Percentiles rank a stretch among this genome's conserved stretches.
These are phyloP conservation scores for Cordyceps tenuipes DNA, from an alignment of 2,329 filamentous ascomycete genomes.

Conservation along the genomic window DNA sequence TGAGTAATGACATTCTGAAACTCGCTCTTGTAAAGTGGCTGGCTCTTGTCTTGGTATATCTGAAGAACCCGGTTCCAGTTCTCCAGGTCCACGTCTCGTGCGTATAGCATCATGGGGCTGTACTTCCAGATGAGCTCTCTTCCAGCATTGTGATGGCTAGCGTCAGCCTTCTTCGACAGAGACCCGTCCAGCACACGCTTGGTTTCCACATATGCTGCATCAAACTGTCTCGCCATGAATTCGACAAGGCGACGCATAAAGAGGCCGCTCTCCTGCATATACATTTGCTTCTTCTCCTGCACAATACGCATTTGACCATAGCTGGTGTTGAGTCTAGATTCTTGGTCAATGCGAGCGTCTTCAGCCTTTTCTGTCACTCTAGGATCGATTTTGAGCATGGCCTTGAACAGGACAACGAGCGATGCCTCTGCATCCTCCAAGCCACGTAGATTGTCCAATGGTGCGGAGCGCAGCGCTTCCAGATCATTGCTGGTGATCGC, in stretches of 20 bases:
- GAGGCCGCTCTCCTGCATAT: constrained; percentile 62
- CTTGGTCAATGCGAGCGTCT: constrained; percentile 34
- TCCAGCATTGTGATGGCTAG: constrained; percentile 60
- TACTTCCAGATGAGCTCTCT: constrained; percentile 78
- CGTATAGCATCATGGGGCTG: constrained; percentile 77
- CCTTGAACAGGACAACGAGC: constrained; percentile 77
- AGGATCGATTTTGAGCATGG: constrained; percentile 89
- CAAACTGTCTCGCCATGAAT: constrained; percentile 76
- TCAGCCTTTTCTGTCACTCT: constrained; percentile 51
- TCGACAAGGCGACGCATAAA: constrained; percentile 76
- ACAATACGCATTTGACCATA: constrained; percentile 89
- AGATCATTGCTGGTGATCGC: constrained; percentile 73
- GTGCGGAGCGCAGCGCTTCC: constrained; percentile 62
- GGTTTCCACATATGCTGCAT: constrained; percentile 62
- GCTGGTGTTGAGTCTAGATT: constrained; percentile 56
- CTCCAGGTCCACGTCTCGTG: constrained; percentile 70
- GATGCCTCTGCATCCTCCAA: constrained; percentile 71
- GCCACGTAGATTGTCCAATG: constrained; percentile 61
- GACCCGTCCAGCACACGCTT: constrained; percentile 54
- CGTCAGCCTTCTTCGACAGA: constrained; percentile 59
- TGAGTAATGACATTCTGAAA: constrained; percentile 68
- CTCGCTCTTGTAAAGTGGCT: constrained; percentile 70
- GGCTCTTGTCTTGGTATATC: constrained; percentile 70
- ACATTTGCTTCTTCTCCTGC: constrained; percentile 89
- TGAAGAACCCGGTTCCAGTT: constrained; percentile 77